phyloP scores from a whole-genome alignment of 176 grass and related monocot genomes.

The Phoenix dactylifera region DNA sequence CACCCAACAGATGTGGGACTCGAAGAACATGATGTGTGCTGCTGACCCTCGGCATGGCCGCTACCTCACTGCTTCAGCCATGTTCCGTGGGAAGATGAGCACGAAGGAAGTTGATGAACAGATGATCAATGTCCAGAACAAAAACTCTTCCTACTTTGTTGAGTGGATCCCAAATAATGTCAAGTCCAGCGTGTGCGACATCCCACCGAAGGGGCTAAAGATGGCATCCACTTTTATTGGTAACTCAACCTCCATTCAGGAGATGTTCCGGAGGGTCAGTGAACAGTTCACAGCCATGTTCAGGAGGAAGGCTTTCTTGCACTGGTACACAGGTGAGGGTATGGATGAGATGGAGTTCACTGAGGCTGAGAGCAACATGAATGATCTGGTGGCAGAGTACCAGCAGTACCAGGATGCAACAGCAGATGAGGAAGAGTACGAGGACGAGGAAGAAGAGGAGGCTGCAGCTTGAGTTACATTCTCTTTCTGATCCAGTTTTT shows the following conservation, averaged over 20 bases:
- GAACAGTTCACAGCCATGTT: slow-evolving; percentile 99
- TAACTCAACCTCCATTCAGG: slow-evolving; percentile 63
- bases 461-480: no score
- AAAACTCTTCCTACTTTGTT: slow-evolving; percentile 89
- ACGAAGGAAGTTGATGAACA: slow-evolving; percentile 96
- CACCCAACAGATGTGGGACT: slow-evolving; percentile 97
- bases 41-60: slow-evolving; percentile 78
- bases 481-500: no score
- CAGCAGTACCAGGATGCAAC: slow-evolving; percentile 77
- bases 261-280: slow-evolving; percentile 81
- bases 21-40: slow-evolving; percentile 99
- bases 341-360: slow-evolving; percentile 99
- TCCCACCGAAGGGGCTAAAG: slow-evolving; percentile 61
- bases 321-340: slow-evolving; percentile 93
- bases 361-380: slow-evolving; percentile 85
- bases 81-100: slow-evolving; percentile 98
- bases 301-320: slow-evolving; percentile 96
- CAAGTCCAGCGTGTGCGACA: slow-evolving; percentile 81
- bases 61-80: slow-evolving; percentile 78
- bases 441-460: no score
- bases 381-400: slow-evolving; percentile 76
- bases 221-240: slow-evolving; percentile 68
- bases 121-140: slow-evolving; percentile 96
- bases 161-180: slow-evolving; percentile 98
- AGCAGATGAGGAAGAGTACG: no score